These are phyloP conservation scores for Beauveria scarabaeidicola DNA, from an alignment of 2,329 filamentous ascomycete genomes.

Conservation along the genomic window DNA sequence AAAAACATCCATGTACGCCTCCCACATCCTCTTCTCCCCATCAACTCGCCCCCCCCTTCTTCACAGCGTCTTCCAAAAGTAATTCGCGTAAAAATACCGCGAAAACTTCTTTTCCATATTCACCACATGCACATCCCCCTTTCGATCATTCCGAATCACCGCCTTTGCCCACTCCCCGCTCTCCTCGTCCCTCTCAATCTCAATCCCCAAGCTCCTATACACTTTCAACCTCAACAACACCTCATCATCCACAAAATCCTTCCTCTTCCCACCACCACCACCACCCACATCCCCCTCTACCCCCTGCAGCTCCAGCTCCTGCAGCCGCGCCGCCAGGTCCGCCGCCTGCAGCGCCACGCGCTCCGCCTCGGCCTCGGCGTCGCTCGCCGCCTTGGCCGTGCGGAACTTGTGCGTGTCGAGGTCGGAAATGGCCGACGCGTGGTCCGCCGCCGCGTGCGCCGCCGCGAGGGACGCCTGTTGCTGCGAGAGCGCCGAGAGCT, in stretches of 20 bases:
- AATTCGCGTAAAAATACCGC: conserved; percentile 86
- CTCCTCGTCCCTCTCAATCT: conserved; percentile 67
- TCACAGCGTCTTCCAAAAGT: conserved; percentile 85
- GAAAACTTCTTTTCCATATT: conserved; percentile 92
- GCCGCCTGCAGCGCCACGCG: conserved; percentile 71
- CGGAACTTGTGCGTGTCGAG: conserved; percentile 93
- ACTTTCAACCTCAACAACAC: conserved; percentile 73
- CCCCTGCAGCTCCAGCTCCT: conserved; percentile 79
- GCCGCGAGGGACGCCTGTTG: conserved; percentile 71
- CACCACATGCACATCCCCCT: conserved; percentile 89
- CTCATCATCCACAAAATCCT: conserved; percentile 51
- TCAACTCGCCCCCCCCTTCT: background rate
- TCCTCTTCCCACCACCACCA: conserved; percentile 22
- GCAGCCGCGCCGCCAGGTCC: conserved; percentile 64
- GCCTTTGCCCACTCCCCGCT: conserved; percentile 77
- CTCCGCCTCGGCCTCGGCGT: conserved; percentile 92
- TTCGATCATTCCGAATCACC: conserved; percentile 73
- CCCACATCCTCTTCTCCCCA: background rate
- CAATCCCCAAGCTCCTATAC: conserved; percentile 84
- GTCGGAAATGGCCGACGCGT: conserved; percentile 75
- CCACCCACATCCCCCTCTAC: conserved; percentile 53
- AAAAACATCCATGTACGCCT: conserved; percentile 11
- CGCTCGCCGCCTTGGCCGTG: conserved; percentile 80
- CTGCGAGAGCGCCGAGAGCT: conserved; percentile 62
- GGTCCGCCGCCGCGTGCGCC: conserved; percentile 66